Conservation (phyloP, 2,329 filamentous ascomycete genomes). For the Bertia moriformis region DNA sequence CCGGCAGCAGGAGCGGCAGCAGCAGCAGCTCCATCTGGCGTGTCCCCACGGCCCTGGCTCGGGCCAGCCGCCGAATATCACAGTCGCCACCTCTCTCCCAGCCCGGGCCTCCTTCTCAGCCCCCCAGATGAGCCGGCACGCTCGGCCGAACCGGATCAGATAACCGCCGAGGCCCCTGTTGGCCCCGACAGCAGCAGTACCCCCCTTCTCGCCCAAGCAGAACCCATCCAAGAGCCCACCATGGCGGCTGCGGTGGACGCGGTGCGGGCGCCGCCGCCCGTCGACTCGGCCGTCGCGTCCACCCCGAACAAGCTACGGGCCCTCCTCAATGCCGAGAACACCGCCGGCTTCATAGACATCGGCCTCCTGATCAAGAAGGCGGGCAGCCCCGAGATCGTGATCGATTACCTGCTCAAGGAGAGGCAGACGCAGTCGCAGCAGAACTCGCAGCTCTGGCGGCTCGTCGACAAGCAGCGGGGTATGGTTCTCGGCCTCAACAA, state of each 20-base stretch:
- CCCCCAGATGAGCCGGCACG: background rate
- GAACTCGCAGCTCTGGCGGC: constrained; percentile 81
- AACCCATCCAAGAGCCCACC: constrained; percentile 10
- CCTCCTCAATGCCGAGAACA: constrained; percentile 39
- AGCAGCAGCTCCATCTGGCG: too few species aligned
- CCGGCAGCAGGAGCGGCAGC: too few species aligned
- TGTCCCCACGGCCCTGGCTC: background rate
- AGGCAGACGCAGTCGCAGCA: constrained; percentile 80
- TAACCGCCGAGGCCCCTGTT: background rate
- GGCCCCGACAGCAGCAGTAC: background rate
- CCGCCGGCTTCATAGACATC: too few species aligned
- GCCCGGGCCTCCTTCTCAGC: background rate
- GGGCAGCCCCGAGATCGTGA: constrained; percentile 76
- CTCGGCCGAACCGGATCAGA: background rate
- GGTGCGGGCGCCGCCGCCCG: constrained; percentile 27
- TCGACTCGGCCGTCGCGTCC: constrained; percentile 78
- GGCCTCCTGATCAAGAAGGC: constrained; percentile 66
- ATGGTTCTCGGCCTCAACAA: constrained; percentile 92
- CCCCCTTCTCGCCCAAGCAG: background rate
- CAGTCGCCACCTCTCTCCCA: background rate
- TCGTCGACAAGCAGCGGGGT: constrained; percentile 89
- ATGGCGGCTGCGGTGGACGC: constrained; percentile 30
- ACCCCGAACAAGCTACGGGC: constrained; percentile 43
- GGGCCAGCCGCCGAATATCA: background rate
- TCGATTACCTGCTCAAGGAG: constrained; percentile 77